A percentile compares a stretch with the other conserved stretches of the same genome.
Evolutionary conservation across 2,329 filamentous ascomycete species (phyloP).

Genomic region (Neoascochyta sp.): DNA sequence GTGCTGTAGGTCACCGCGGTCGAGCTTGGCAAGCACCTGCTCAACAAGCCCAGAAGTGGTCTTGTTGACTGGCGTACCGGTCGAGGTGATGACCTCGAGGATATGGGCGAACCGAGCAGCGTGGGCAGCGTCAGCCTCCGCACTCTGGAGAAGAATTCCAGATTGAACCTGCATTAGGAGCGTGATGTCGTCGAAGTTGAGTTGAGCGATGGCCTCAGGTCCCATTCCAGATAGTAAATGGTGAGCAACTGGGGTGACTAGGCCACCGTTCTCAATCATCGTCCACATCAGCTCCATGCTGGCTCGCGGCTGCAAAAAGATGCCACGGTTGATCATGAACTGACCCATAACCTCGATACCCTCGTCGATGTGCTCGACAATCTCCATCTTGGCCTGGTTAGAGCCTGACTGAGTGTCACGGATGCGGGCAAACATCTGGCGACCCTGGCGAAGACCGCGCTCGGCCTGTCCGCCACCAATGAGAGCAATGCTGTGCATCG

Average conservation of each 20-base stretch:
- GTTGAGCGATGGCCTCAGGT: constrained; percentile 56
- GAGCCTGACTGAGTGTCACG: constrained; percentile 56
- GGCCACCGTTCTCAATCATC: constrained; percentile 63
- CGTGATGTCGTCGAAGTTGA: constrained; percentile 53
- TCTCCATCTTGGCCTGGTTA: constrained; percentile 49
- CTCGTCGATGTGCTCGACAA: constrained; percentile 81
- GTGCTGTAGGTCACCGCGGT: constrained; percentile 45
- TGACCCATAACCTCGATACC: constrained; percentile 67
- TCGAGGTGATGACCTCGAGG: constrained; percentile 55
- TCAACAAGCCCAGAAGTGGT: constrained; percentile 57
- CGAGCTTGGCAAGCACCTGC: constrained; percentile 55
- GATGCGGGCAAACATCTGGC: constrained; percentile 83
- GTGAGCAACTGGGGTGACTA: constrained; percentile 57
- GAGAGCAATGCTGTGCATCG: constrained; percentile 86
- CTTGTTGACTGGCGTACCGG: constrained; percentile 52
- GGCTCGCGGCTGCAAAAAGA: constrained; percentile 52
- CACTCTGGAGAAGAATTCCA: constrained; percentile 46
- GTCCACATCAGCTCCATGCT: constrained; percentile 59
- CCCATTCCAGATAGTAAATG: constrained; percentile 60
- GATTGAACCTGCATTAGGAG: constrained; percentile 60
- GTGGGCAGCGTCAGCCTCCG: constrained; percentile 54
- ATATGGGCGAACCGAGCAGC: constrained; percentile 60
- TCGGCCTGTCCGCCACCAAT: constrained; percentile 79
- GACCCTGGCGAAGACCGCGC: constrained; percentile 75
- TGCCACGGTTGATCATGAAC: constrained; percentile 53